Conservation (phyloP, 371 early-diverging fungal species). For the Chytridiales sp. region DNA sequence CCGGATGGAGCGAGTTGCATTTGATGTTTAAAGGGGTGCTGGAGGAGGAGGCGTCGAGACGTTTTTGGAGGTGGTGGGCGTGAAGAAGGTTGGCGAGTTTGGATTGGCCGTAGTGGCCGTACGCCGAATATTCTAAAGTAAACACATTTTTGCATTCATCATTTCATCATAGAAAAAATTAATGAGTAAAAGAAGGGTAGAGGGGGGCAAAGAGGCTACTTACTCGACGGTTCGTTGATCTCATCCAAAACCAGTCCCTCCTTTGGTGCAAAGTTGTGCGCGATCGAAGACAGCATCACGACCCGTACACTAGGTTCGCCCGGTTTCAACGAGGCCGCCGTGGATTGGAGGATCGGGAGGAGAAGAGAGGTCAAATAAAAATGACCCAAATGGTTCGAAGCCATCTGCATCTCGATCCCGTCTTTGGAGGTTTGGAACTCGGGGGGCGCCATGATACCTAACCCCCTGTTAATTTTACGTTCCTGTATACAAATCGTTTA, state of each 20-base stretch:
- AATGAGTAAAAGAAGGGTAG: no score
- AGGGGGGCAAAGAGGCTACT: no score
- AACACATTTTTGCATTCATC: no score
- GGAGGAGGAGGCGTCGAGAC: slow-evolving; percentile 15
- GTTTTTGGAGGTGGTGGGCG: slow-evolving; percentile 39
- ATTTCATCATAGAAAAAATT: no score
- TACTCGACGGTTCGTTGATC: neutral
- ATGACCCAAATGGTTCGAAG: slow-evolving; percentile 36
- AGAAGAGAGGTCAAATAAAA: slow-evolving; percentile 29
- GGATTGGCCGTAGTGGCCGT: slow-evolving; percentile 38
- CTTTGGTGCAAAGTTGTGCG: slow-evolving; percentile 39
- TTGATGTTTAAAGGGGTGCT: slow-evolving; percentile 12
- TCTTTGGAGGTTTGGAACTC: slow-evolving; percentile 57
- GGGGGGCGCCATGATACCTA: slow-evolving; percentile 68
- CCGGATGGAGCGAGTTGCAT: slow-evolving; percentile 39
- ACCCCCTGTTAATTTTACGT: neutral
- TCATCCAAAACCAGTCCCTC: neutral
- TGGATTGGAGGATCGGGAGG: slow-evolving; percentile 25
- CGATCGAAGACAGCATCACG: slow-evolving; percentile 38
- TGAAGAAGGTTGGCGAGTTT: slow-evolving; percentile 46
- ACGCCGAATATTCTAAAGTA: no score
- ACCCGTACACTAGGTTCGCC: slow-evolving; percentile 25
- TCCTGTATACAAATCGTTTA: neutral
- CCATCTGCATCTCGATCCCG: slow-evolving; percentile 69
- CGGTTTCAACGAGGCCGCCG: slow-evolving; percentile 19